Conservation (phyloP, 768 basidiomycete species). For the Lentinula detonsa region DNA sequence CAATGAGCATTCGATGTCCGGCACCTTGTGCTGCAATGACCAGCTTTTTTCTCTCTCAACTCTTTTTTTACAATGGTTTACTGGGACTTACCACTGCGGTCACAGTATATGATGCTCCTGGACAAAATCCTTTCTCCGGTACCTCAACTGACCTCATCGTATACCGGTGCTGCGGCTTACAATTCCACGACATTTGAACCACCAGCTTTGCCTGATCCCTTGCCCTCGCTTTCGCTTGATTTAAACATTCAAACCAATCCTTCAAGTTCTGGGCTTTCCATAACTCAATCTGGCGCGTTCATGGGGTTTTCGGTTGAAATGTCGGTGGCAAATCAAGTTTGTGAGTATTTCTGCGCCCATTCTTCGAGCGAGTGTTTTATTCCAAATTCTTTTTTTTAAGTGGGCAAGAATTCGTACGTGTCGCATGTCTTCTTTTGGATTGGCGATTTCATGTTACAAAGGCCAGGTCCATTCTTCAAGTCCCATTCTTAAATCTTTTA, state of each 20-base stretch:
- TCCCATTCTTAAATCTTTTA: constrained; percentile 54
- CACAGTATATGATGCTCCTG: constrained; percentile 6
- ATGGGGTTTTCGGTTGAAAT: constrained; percentile 61
- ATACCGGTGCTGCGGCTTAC: constrained; percentile 49
- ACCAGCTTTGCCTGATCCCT: constrained; percentile 44
- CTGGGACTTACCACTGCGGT: not conserved
- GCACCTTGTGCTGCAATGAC: not conserved
- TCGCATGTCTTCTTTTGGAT: constrained; percentile 15
- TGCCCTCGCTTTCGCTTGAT: constrained; percentile 35
- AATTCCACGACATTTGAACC: constrained; percentile 43
- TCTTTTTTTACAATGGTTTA: not conserved
- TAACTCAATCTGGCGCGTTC: constrained; percentile 31
- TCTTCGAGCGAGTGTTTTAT: not conserved
- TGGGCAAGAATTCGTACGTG: constrained; percentile 43
- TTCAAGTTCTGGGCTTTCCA: constrained; percentile 21
- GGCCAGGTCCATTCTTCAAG: constrained; percentile 21
- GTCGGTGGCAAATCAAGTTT: constrained; percentile 51
- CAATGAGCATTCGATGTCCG: too few relatives aligned
- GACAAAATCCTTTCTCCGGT: constrained; percentile 8
- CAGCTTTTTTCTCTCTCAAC: not conserved
- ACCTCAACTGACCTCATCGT: constrained; percentile 31
- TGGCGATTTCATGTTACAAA: not conserved
- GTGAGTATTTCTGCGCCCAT: constrained; percentile 26
- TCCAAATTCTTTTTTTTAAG: constrained; percentile 16
- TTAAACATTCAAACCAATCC: constrained; percentile 35